Evolutionary conservation across 805 yeast species (phyloP).

Genomic region (Teunomyces pallodes): DNA sequence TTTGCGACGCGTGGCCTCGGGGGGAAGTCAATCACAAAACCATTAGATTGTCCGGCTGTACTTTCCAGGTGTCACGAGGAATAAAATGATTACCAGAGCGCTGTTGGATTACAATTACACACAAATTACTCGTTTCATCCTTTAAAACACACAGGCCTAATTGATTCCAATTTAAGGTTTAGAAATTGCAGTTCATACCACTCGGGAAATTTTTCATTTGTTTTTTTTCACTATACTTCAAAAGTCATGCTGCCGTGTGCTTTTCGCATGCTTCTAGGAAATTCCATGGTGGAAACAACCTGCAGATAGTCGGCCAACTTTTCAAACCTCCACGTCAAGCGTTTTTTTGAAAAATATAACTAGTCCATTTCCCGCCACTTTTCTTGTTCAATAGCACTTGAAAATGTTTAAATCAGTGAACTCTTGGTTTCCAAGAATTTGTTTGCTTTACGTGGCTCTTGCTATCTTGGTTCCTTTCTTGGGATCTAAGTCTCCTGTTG

Average conservation of each 20-base stretch:
- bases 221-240: background rate
- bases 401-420: background rate
- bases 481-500: conserved; percentile 17
- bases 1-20: background rate
- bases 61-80: background rate
- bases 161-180: background rate
- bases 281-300: background rate
- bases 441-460: conserved; percentile 29
- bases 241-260: background rate
- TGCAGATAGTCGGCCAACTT: background rate
- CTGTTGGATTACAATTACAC: too few relatives aligned
- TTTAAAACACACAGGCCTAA: background rate
- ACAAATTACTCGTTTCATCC: too few relatives aligned
- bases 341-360: conserved; percentile 1
- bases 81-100: background rate
- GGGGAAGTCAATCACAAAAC: background rate
- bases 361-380: background rate
- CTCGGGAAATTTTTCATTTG: background rate
- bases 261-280: conserved; percentile 1
- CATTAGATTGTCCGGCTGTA: background rate
- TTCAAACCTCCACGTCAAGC: conserved; percentile 5
- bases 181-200: background rate
- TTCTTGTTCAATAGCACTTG: background rate
- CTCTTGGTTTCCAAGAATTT: conserved; percentile 15
- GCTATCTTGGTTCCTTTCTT: conserved; percentile 40